A percentile compares a stretch with the other conserved stretches of the same genome.
Evolutionary conservation across 129 eudicot genomes (phyloP).

Genomic region (Tanacetum coccineum): DNA sequence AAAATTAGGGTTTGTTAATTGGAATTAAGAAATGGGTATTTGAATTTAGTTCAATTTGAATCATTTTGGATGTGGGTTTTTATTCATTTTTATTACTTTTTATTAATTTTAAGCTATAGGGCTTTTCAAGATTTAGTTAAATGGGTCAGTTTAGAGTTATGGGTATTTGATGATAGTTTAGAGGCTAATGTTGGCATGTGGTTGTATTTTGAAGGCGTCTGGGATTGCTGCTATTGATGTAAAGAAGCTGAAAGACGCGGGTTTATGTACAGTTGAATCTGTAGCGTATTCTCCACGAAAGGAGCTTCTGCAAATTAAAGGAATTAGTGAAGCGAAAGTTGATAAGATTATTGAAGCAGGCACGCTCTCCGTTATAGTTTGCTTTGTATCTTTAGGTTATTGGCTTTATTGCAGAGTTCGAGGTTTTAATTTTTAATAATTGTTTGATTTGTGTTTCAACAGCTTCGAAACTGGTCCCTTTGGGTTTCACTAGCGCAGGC

Average conservation of each 20-base stretch:
- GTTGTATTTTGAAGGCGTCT: constrained; percentile 47
- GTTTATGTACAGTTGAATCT: constrained; percentile 93
- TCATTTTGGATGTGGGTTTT: constrained; percentile 11
- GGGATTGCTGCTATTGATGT: constrained; percentile 88
- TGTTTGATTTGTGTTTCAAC: constrained; percentile 21
- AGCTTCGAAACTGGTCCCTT: constrained; percentile 92
- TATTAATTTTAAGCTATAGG: constrained; percentile 8
- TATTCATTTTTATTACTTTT: background rate
- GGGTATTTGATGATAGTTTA: constrained; percentile 1
- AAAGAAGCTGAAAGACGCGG: constrained; percentile 95
- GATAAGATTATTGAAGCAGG: constrained; percentile 98
- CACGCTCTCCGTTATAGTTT: constrained; percentile 11
- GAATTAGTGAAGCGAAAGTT: constrained; percentile 97
- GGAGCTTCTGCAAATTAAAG: constrained; percentile 92
- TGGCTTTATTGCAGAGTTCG: background rate
- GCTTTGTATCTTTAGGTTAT: background rate
- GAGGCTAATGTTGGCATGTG: constrained; percentile 14
- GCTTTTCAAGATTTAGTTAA: constrained; percentile 12
- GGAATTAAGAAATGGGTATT: background rate
- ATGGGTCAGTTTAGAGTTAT: background rate
- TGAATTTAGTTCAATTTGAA: background rate
- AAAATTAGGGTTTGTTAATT: constrained; percentile 25
- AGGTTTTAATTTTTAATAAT: background rate
- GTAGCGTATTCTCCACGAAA: constrained; percentile 91
- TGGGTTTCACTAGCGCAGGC: constrained; percentile 95